These are phyloP conservation scores for Leptosphaerulina australis DNA, from an alignment of 2,329 filamentous ascomycete genomes.

Conservation along the genomic window DNA sequence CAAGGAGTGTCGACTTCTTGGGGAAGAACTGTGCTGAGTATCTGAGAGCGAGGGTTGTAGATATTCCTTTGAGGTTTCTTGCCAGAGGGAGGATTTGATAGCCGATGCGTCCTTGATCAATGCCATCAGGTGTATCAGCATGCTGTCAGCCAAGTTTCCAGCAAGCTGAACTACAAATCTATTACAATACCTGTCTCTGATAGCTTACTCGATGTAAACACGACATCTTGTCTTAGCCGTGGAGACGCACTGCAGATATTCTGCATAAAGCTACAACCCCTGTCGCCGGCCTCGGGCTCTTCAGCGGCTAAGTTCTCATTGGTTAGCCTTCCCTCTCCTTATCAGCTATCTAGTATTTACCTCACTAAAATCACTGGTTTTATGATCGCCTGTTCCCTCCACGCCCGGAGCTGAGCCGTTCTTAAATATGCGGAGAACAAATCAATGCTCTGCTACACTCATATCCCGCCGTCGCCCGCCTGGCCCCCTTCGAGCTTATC, in stretches of 20 bases:
- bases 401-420: constrained; percentile 21
- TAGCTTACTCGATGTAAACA: constrained; percentile 11
- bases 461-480: constrained; percentile 16
- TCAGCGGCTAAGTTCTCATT: constrained; percentile 16
- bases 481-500: constrained; percentile 25
- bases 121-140: background rate
- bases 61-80: constrained; percentile 33
- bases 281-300: constrained; percentile 16
- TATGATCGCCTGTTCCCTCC: constrained; percentile 13
- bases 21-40: constrained; percentile 40
- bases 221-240: background rate
- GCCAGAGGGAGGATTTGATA: constrained; percentile 29
- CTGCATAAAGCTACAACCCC: constrained; percentile 10
- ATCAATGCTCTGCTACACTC: constrained; percentile 18
- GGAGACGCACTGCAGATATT: constrained; percentile 5
- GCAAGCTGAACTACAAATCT: background rate
- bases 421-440: constrained; percentile 16
- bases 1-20: constrained; percentile 33
- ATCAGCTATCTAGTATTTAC: constrained; percentile 33
- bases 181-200: background rate
- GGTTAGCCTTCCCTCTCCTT: constrained; percentile 20
- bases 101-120: background rate
- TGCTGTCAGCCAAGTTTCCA: background rate
- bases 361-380: constrained; percentile 25
- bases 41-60: constrained; percentile 27